Evolutionary conservation across 257 asterid species (phyloP), one percentile per base, ranked within the genome.

Genomic region (Linderniella brevidens): DNA sequence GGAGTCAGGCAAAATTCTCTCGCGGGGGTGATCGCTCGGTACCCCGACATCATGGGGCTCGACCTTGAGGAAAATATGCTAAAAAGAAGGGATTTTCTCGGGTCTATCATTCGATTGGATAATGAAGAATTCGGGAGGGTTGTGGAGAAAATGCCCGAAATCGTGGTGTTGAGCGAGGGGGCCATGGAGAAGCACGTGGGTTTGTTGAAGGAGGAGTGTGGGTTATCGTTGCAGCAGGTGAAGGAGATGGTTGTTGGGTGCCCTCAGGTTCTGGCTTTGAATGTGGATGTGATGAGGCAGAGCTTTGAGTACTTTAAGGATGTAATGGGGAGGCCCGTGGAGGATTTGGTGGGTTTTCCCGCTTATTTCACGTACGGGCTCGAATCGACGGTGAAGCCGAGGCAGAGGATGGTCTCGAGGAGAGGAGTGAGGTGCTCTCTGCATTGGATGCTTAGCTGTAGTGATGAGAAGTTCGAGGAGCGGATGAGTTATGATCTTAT

Each of bases 301-400:
- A 79, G 82, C 50, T 84, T 80, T 18, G 82, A 72, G 52, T 78
- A 51, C 78, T 80, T 78, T 58, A 62, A 58, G 53, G 55, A 68
- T 15, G 53, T 63, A 38, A 84, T 88, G 98, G 67, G 41, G 47
- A 67, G 87, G 68, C 85, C 82, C n/a, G 63, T 84, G 75, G 93
- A 88, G 48, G 98, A 84, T 65, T 69, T 88, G 70, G 95, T 76
- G 18, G 53, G 49, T 56, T 88, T 88, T 67, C 98, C 98, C 2
- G 93, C 93, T 19, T 84, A 68, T 69, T 88, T 88, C 75, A 88
- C 98, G 35, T 88, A 80, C 42, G 73, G 93, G 48, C 82, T 88
- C 0, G 98, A 78, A 50, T 76, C 96, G 11, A 76, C 87, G 3
- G 49, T 84, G 45, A 84, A 68, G 59, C 96, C 93, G 17, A 74